phyloP scores from a whole-genome alignment of 1,139 yeast species.

The Protomyces arabidopsidicola region DNA sequence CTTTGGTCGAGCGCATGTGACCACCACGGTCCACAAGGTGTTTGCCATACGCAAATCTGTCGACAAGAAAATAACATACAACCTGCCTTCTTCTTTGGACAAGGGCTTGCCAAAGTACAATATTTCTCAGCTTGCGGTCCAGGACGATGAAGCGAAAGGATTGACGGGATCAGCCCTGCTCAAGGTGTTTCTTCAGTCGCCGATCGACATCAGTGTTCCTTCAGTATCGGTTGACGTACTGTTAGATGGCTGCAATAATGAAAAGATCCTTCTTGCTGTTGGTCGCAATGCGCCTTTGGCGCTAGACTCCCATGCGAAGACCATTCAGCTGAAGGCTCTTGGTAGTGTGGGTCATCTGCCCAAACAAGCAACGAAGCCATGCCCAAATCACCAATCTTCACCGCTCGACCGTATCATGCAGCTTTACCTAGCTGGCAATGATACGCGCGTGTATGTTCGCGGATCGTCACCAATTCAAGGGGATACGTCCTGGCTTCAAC shows the following conservation, averaged over 20 bases:
- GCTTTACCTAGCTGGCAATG: slow-evolving; percentile 15
- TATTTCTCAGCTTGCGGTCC: slow-evolving; percentile 1
- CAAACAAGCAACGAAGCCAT: not conserved
- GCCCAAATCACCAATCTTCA: not conserved
- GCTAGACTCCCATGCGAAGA: not conserved
- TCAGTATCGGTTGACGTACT: slow-evolving; percentile 1
- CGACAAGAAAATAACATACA: not conserved
- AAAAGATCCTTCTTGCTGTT: slow-evolving; percentile 4
- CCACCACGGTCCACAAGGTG: slow-evolving; percentile 2
- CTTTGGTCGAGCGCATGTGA: not conserved
- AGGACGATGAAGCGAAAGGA: slow-evolving; percentile 1
- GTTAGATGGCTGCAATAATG: slow-evolving; percentile 3
- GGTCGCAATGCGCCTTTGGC: slow-evolving; percentile 7
- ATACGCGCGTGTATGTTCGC: slow-evolving; percentile 3
- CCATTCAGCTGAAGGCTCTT: not conserved
- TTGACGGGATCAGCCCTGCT: slow-evolving; percentile 3
- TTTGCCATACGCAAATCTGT: not conserved
- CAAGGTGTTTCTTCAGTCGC: not conserved
- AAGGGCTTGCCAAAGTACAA: slow-evolving; percentile 1
- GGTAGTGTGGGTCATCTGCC: slow-evolving; percentile 1
- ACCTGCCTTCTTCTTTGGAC: not conserved
- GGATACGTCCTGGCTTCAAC: slow-evolving; percentile 6
- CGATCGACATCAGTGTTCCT: not conserved
- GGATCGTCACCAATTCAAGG: not conserved
- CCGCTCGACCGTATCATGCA: slow-evolving; percentile 19